A percentile compares a stretch with the other conserved stretches of the same genome.
These are phyloP conservation scores for Beauveria sp. DNA, from an alignment of 2,329 filamentous ascomycete species.

Conservation along the genomic window DNA sequence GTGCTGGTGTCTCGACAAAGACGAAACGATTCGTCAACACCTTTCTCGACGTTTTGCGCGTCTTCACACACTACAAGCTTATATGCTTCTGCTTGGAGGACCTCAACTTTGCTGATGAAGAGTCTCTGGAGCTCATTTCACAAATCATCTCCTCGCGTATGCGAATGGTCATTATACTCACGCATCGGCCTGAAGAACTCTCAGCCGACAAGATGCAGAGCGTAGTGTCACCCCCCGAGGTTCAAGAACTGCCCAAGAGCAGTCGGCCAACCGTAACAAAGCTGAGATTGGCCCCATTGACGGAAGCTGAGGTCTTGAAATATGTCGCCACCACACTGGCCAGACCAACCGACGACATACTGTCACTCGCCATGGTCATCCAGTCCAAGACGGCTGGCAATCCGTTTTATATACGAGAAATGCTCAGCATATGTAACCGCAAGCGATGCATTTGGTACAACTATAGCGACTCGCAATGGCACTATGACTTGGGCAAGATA, in stretches of 20 bases:
- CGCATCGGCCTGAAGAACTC: slow-evolving; percentile 62
- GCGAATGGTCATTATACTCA: slow-evolving; percentile 75
- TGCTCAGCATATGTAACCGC: slow-evolving; percentile 78
- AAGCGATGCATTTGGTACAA: slow-evolving; percentile 89
- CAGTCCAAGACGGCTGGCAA: slow-evolving; percentile 86
- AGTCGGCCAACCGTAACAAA: slow-evolving; percentile 55
- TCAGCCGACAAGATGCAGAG: slow-evolving; percentile 45
- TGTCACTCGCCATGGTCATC: slow-evolving; percentile 73
- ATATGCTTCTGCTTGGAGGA: slow-evolving; percentile 88
- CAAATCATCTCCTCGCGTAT: slow-evolving; percentile 73
- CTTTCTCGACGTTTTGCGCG: slow-evolving; percentile 75
- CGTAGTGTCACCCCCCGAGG: slow-evolving; percentile 46
- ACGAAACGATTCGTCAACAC: slow-evolving; percentile 76
- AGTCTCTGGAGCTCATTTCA: slow-evolving; percentile 75
- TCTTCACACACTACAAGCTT: slow-evolving; percentile 76
- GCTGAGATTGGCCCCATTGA: slow-evolving; percentile 65
- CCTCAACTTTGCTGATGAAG: slow-evolving; percentile 81
- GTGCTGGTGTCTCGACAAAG: slow-evolving; percentile 51
- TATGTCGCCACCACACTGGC: slow-evolving; percentile 80
- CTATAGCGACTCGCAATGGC: slow-evolving; percentile 75
- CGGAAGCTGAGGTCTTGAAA: slow-evolving; percentile 70
- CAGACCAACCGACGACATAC: slow-evolving; percentile 61
- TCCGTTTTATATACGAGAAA: slow-evolving; percentile 85
- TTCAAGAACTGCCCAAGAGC: slow-evolving; percentile 36
- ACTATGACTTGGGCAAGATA: slow-evolving; percentile 76